A percentile compares a stretch with the other conserved stretches of the same genome.
phyloP scores from a whole-genome alignment of 805 yeast species.

The Yueomyces sp. region DNA sequence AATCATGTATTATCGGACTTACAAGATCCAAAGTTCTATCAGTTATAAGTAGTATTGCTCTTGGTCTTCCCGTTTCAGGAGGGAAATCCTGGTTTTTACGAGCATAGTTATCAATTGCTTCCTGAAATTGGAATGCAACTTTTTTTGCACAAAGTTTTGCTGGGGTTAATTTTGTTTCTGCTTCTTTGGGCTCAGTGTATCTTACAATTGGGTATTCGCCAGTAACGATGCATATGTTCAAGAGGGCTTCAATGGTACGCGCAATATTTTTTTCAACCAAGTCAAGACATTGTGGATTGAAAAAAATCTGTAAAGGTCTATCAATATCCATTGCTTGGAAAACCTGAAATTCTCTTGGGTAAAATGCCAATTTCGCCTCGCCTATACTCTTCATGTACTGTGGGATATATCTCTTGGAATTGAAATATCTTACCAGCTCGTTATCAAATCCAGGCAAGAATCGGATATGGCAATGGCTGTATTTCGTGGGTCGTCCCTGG shows the following conservation, averaged over 20 bases:
- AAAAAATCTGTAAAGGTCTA: conserved; percentile 59
- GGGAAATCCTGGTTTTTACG: conserved; percentile 56
- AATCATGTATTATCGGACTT: conserved; percentile 81
- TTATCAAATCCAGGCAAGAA: conserved; percentile 48
- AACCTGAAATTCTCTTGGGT: conserved; percentile 57
- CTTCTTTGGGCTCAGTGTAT: conserved; percentile 42
- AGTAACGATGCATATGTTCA: conserved; percentile 59
- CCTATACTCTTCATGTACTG: conserved; percentile 22
- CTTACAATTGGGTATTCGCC: conserved; percentile 86
- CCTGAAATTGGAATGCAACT: conserved; percentile 62
- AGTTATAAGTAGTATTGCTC: conserved; percentile 60
- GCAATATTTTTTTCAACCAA: conserved; percentile 46
- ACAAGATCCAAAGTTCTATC: conserved; percentile 77
- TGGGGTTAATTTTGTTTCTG: conserved; percentile 32
- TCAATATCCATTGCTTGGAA: conserved; percentile 50
- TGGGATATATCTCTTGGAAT: conserved; percentile 18
- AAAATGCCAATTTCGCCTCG: conserved; percentile 35
- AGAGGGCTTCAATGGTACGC: conserved; percentile 48
- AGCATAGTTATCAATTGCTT: conserved; percentile 61
- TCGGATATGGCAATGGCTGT: conserved; percentile 58
- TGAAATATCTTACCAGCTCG: conserved; percentile 18
- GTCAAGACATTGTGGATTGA: conserved; percentile 49
- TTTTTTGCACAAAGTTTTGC: conserved; percentile 51
- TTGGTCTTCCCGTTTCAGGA: conserved; percentile 42
- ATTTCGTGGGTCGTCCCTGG: conserved; percentile 50